These are phyloP conservation scores for Pharnaceum exiguum DNA, from an alignment of 148 eudicot species.

Conservation along the genomic window DNA sequence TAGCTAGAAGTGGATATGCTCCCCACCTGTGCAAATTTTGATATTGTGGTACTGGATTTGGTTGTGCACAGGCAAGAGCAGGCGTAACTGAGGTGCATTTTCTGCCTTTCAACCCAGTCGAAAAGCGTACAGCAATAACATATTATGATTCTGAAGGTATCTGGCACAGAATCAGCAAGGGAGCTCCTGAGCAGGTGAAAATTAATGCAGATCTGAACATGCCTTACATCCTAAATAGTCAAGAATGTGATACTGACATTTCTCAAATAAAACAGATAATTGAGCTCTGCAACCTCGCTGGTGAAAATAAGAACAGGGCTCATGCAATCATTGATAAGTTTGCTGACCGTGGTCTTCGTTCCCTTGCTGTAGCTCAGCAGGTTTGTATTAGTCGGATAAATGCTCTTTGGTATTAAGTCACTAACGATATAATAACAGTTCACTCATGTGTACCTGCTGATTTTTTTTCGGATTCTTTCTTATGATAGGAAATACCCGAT, in stretches of 20 bases:
- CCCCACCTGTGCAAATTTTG: background rate
- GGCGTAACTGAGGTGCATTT: slow-evolving; percentile 82
- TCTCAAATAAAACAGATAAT: slow-evolving; percentile 39
- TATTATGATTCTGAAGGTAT: slow-evolving; percentile 48
- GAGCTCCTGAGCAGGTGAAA: slow-evolving; percentile 76
- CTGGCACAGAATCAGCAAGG: slow-evolving; percentile 89
- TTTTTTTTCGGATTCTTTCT: background rate
- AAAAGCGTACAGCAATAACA: slow-evolving; percentile 83
- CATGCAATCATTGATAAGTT: slow-evolving; percentile 56
- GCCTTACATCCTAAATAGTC: background rate
- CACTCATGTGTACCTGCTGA: background rate
- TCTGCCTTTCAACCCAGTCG: slow-evolving; percentile 84
- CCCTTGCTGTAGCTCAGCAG: slow-evolving; percentile 65
- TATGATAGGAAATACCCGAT: slow-evolving; percentile 50
- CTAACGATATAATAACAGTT: background rate
- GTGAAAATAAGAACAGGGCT: slow-evolving; percentile 39
- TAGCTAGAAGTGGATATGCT: background rate
- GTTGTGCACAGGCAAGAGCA: slow-evolving; percentile 58
- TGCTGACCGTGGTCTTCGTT: slow-evolving; percentile 82
- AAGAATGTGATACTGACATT: background rate
- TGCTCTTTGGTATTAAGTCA: background rate
- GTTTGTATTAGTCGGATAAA: slow-evolving; percentile 9
- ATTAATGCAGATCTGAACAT: background rate
- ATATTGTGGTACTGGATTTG: background rate
- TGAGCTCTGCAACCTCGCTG: slow-evolving; percentile 53